Percentiles rank a stretch among this genome's conserved stretches.
phyloP scores from a whole-genome alignment of 352 stramenopile species.

The Hyaloperonospora brassicae region DNA sequence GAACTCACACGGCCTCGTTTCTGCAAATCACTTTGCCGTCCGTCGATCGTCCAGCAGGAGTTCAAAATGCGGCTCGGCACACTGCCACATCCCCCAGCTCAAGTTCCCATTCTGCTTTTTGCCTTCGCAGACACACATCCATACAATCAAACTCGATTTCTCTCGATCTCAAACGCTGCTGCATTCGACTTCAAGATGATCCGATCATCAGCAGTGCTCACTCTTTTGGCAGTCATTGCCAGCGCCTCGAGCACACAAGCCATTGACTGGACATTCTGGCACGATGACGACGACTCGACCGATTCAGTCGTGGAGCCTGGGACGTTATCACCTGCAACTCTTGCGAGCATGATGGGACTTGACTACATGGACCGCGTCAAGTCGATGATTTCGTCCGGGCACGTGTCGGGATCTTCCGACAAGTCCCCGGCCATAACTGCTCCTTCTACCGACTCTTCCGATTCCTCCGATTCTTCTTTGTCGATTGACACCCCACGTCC shows the following conservation, averaged over 20 bases:
- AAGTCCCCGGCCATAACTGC: conserved; percentile 1
- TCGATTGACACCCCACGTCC: background rate
- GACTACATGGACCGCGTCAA: conserved; percentile 24
- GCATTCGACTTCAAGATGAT: no score
- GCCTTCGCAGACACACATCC: no score
- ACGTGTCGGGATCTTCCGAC: conserved; percentile 4
- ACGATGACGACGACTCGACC: conserved; percentile 19
- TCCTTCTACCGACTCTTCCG: background rate
- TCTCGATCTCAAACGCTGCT: no score
- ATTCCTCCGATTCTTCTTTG: background rate
- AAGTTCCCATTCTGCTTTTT: no score
- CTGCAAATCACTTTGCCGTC: no score
- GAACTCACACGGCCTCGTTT: no score
- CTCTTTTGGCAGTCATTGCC: no score
- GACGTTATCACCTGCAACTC: conserved; percentile 19
- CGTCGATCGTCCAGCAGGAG: no score
- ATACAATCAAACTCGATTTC: no score
- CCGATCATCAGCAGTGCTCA: no score
- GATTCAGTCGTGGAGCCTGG: conserved; percentile 1
- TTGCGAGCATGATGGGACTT: conserved; percentile 21
- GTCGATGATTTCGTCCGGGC: conserved; percentile 15
- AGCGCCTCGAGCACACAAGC: conserved; percentile 9
- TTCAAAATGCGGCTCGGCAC: no score
- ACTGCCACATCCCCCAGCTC: no score
- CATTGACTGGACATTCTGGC: conserved; percentile 30